Evolutionary conservation across 1,139 yeast genomes (phyloP).

Genomic region (Hyphopichia burtonii): DNA sequence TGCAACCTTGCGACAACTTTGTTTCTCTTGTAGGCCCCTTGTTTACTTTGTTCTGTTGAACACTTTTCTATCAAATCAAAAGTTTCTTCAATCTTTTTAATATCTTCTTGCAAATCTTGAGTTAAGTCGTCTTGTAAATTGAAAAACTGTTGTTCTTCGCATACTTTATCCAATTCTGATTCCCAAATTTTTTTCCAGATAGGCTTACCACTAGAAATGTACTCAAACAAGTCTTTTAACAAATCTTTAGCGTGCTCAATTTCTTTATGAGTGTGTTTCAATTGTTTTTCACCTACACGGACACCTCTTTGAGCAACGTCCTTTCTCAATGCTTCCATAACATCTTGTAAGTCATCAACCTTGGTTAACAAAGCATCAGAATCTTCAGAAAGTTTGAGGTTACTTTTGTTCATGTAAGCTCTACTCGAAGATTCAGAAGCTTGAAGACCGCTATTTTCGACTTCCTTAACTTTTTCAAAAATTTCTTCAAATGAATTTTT

Average conservation of each 20-base stretch:
- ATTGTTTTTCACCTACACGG: constrained; percentile 72
- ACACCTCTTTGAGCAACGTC: constrained; percentile 95
- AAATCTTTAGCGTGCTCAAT: constrained; percentile 55
- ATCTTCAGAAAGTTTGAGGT: constrained; percentile 68
- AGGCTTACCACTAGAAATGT: constrained; percentile 68
- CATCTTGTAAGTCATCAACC: constrained; percentile 90
- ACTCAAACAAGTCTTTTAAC: constrained; percentile 56
- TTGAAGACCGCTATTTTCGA: constrained; percentile 44
- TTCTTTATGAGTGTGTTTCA: constrained; percentile 66
- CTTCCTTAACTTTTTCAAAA: constrained; percentile 45
- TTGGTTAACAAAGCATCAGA: constrained; percentile 72
- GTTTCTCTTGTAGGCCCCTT: constrained; percentile 27
- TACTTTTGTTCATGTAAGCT: constrained; percentile 75
- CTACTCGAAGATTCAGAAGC: constrained; percentile 52
- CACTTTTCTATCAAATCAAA: constrained; percentile 79
- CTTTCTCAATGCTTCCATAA: constrained; percentile 83
- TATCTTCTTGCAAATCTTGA: constrained; percentile 75
- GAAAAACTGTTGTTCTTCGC: constrained; percentile 92
- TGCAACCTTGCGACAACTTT: constrained; percentile 39
- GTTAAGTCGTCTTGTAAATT: constrained; percentile 86
- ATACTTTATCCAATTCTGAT: constrained; percentile 80
- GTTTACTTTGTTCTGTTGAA: constrained; percentile 68
- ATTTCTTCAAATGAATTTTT: constrained; percentile 46
- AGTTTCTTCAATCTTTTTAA: constrained; percentile 77
- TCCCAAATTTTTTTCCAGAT: constrained; percentile 95